These are phyloP conservation scores for Pseudocercospora crystallina DNA, from an alignment of 2,329 filamentous ascomycete genomes.

Conservation along the genomic window DNA sequence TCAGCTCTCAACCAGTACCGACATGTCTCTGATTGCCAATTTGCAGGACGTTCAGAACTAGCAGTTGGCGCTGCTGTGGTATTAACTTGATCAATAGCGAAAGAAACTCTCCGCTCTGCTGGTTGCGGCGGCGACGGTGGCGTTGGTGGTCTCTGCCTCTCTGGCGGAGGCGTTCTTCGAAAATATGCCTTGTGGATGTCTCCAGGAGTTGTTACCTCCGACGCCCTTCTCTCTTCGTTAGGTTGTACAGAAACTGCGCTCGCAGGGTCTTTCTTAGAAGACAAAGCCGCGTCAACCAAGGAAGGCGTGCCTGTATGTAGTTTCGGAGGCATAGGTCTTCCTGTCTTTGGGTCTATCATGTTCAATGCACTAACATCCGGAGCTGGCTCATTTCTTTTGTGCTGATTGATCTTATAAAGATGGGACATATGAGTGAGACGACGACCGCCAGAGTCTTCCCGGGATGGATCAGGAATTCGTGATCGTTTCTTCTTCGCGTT, in stretches of 20 bases:
- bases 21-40: slow-evolving; percentile 7
- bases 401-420: slow-evolving; percentile 5
- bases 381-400: slow-evolving; percentile 27
- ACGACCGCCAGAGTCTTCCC: too few relatives aligned
- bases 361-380: slow-evolving; percentile 29
- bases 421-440: too few relatives aligned
- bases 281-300: too few relatives aligned
- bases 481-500: too few relatives aligned
- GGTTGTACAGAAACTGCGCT: too few relatives aligned
- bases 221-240: too few relatives aligned
- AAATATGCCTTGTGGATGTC: neutral
- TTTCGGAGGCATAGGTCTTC: slow-evolving; percentile 16
- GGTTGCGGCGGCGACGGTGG: neutral
- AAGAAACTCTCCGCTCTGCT: neutral
- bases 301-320: too few relatives aligned
- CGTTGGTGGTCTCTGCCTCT: neutral
- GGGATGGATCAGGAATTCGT: too few relatives aligned
- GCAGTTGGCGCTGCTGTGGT: neutral
- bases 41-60: neutral
- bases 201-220: neutral
- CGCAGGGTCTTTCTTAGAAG: too few relatives aligned
- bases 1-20: slow-evolving; percentile 9
- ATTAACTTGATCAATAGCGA: neutral
- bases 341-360: slow-evolving; percentile 33
- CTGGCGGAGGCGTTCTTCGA: slow-evolving; percentile 13